Evolutionary conservation across 2,329 filamentous ascomycete species (phyloP).

Genomic region (Clarireedia hainanense): DNA sequence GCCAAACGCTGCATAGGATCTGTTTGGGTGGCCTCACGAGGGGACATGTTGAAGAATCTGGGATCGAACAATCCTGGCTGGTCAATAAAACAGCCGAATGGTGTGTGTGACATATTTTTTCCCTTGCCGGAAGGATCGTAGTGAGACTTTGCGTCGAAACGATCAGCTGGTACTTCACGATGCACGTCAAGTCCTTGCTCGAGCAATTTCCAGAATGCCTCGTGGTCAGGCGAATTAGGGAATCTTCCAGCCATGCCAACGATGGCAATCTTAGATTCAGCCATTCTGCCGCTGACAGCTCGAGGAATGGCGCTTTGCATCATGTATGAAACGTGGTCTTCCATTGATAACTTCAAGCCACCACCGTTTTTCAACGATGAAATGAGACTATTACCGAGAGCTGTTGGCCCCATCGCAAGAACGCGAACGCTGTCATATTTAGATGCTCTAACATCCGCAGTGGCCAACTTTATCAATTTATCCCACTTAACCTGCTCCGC

Average conservation of each 20-base stretch:
- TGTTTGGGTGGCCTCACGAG: slow-evolving; percentile 68
- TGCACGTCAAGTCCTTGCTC: slow-evolving; percentile 69
- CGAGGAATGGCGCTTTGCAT: slow-evolving; percentile 13
- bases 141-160: slow-evolving; percentile 66
- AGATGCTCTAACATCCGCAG: slow-evolving; percentile 9
- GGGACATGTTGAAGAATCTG: slow-evolving; percentile 78
- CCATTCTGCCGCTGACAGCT: slow-evolving; percentile 8
- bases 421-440: slow-evolving; percentile 11
- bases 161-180: slow-evolving; percentile 44
- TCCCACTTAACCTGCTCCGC: slow-evolving; percentile 16
- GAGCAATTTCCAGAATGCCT: slow-evolving; percentile 67
- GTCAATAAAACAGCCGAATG: slow-evolving; percentile 62
- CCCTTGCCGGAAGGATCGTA: slow-evolving; percentile 62
- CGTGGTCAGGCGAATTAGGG: slow-evolving; percentile 61
- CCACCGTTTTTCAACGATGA: slow-evolving; percentile 5
- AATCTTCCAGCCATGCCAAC: slow-evolving; percentile 76
- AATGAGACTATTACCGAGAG: slow-evolving; percentile 10
- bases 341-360: slow-evolving; percentile 12
- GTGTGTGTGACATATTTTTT: slow-evolving; percentile 68
- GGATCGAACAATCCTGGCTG: slow-evolving; percentile 70
- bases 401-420: slow-evolving; percentile 19
- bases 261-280: slow-evolving; percentile 47
- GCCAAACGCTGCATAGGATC: slow-evolving; percentile 74
- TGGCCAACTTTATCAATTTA: slow-evolving; percentile 10
- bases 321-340: slow-evolving; percentile 14